Conservation (phyloP, 2,329 filamentous ascomycete genomes). For the Trichoderma oligosporum region DNA sequence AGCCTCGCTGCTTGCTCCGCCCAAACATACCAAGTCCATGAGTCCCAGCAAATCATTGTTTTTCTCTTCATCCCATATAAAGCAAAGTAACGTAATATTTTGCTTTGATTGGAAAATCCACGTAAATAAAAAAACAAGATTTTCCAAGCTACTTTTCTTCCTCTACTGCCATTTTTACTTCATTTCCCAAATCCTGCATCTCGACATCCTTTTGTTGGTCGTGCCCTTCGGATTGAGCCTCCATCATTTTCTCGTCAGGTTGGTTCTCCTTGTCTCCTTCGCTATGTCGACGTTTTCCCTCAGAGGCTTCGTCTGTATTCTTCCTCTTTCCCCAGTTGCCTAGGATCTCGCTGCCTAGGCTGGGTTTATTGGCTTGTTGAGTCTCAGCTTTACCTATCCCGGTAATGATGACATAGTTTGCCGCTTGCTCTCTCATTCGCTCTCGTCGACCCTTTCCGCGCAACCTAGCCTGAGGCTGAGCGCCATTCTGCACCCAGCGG, state of each 20-base stretch:
- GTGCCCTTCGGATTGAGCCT: conserved; percentile 9
- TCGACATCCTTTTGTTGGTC: conserved; percentile 30
- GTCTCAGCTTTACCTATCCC: conserved; percentile 27
- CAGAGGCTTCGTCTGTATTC: conserved; percentile 26
- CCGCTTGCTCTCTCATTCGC: conserved; percentile 53
- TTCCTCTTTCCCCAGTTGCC: conserved; percentile 36
- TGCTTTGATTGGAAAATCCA: too few relatives aligned
- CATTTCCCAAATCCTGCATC: conserved; percentile 29
- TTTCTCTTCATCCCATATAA: too few relatives aligned
- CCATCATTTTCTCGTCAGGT: conserved; percentile 19
- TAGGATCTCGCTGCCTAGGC: conserved; percentile 31
- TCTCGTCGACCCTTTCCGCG: conserved; percentile 54
- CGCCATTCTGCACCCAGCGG: conserved; percentile 79
- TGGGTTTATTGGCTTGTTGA: conserved; percentile 23
- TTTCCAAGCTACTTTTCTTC: conserved; percentile 22
- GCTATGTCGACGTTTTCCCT: conserved; percentile 29
- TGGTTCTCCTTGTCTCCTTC: conserved; percentile 50
- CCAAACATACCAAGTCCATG: background rate
- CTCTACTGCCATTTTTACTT: conserved; percentile 5
- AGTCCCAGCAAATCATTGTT: too few relatives aligned
- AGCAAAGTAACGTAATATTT: too few relatives aligned
- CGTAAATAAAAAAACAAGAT: too few relatives aligned
- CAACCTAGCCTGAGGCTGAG: conserved; percentile 53
- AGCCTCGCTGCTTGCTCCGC: too few relatives aligned
- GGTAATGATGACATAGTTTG: conserved; percentile 32